These are phyloP conservation scores for Leishmania tropica DNA, from an alignment of 208 protist genomes.

Conservation along the genomic window DNA sequence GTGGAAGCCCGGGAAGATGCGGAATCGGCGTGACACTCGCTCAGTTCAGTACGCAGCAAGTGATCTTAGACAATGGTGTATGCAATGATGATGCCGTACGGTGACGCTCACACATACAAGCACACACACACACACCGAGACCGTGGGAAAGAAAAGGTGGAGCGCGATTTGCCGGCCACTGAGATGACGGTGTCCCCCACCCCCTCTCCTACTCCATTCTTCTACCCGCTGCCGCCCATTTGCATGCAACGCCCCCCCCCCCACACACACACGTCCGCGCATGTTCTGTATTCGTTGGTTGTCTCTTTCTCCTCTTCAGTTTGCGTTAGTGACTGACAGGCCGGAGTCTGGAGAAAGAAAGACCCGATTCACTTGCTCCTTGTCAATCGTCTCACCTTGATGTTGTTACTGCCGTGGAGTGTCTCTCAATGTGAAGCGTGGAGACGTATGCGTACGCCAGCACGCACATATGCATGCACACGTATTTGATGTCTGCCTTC, in stretches of 20 bases:
- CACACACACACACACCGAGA: background rate
- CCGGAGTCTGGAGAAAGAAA: background rate
- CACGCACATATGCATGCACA: background rate
- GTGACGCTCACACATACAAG: background rate
- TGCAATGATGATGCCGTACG: background rate
- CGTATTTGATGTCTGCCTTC: too few relatives aligned
- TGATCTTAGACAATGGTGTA: background rate
- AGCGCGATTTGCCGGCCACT: background rate
- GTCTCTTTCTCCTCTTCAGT: background rate
- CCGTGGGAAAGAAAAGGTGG: background rate
- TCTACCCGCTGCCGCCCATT: background rate
- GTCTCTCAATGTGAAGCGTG: background rate
- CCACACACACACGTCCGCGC: background rate
- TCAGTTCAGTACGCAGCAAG: background rate
- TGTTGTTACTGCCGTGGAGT: background rate
- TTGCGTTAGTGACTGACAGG: background rate
- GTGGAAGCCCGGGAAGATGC: background rate
- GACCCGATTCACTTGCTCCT: background rate
- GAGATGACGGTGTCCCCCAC: background rate
- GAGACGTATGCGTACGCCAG: background rate
- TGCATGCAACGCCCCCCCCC: background rate
- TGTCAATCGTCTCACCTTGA: background rate
- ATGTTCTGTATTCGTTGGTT: background rate
- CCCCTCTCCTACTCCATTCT: background rate
- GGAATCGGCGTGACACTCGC: background rate